These are phyloP conservation scores for Scorias spongiosa DNA, from an alignment of 2,329 filamentous ascomycete genomes.

Conservation along the genomic window DNA sequence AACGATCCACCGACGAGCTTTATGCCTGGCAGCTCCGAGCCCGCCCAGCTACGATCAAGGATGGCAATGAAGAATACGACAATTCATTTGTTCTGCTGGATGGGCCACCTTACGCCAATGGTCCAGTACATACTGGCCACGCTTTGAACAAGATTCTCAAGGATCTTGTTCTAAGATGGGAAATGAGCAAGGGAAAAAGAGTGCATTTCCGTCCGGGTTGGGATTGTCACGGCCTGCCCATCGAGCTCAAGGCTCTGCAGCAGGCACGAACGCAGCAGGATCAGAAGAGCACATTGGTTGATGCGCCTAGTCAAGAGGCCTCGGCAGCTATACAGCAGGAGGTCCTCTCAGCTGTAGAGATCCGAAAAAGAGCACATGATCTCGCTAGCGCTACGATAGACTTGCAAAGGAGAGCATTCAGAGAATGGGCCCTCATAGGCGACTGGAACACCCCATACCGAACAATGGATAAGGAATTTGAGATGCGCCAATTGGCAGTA, in stretches of 20 bases:
- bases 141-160: slow-evolving; percentile 95
- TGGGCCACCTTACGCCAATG: slow-evolving; percentile 94
- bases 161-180: slow-evolving; percentile 73
- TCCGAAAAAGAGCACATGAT: slow-evolving; percentile 48
- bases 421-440: slow-evolving; percentile 60
- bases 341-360: slow-evolving; percentile 33
- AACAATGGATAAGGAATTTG: slow-evolving; percentile 64
- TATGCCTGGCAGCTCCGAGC: slow-evolving; percentile 66
- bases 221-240: slow-evolving; percentile 95
- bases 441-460: slow-evolving; percentile 66
- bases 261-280: slow-evolving; percentile 21
- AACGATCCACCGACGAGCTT: slow-evolving; percentile 68
- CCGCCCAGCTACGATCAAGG: slow-evolving; percentile 24
- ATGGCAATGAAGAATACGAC: slow-evolving; percentile 22
- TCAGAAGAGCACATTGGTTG: slow-evolving; percentile 24
- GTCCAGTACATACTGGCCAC: slow-evolving; percentile 78
- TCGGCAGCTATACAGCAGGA: slow-evolving; percentile 17
- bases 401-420: slow-evolving; percentile 59
- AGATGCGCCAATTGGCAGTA: slow-evolving; percentile 57
- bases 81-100: slow-evolving; percentile 73
- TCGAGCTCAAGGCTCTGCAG: slow-evolving; percentile 86
- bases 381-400: slow-evolving; percentile 55
- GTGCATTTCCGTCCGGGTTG: slow-evolving; percentile 82
- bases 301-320: slow-evolving; percentile 15
- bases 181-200: slow-evolving; percentile 61